Evolutionary conservation across 768 basidiomycete genomes (phyloP), one percentile per base, ranked within the genome.

Genomic region (Austroboletus eburneus): DNA sequence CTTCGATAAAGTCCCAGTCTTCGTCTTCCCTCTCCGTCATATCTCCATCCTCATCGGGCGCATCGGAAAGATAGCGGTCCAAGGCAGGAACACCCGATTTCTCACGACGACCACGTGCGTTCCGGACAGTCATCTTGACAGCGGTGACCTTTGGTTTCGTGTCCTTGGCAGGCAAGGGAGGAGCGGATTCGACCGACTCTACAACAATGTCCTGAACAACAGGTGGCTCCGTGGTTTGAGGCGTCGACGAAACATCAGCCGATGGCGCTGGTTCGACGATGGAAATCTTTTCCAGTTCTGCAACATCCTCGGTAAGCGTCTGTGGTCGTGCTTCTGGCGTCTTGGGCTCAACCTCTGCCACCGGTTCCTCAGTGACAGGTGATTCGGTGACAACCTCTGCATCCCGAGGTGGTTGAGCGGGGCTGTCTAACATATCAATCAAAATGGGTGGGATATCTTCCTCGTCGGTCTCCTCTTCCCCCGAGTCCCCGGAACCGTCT

Each of bases 1-100:
- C 87, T 32, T 91, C 88, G 50, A 95, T 77, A 52, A 93, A 79
- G 76, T 93, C 91, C 91, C 92, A 95, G 46, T 92, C 91, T 34
- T 91, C 87, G 42, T 91, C 90, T 44, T 84, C 67, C 42, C 46
- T 69, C 56, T 74, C 74, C 17, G 69, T 71, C 45, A 59, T 61
- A 24, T 69, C 69, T 2, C 57, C 71, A 16, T 74, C 73, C 48
- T 71, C 73, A 23, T 73, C 72, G 48, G 67, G 68, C 32, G 65
- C 74, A 59, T 81, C 82, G 13, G 77, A 76, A 23, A 88, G 67
- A 59, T 82, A 80, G 38, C 81, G 78, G 64, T 92, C 88, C 64
- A 93, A 68, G 2, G 88, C 89, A 14, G 81, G 76, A 35, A 92
- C 79, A 47, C 88, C 90, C 24, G 90, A 91, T 61, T 88, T 88